Base-by-base conservation (phyloP, 352 stramenopile species). In the Pythium brassicae region DNA sequence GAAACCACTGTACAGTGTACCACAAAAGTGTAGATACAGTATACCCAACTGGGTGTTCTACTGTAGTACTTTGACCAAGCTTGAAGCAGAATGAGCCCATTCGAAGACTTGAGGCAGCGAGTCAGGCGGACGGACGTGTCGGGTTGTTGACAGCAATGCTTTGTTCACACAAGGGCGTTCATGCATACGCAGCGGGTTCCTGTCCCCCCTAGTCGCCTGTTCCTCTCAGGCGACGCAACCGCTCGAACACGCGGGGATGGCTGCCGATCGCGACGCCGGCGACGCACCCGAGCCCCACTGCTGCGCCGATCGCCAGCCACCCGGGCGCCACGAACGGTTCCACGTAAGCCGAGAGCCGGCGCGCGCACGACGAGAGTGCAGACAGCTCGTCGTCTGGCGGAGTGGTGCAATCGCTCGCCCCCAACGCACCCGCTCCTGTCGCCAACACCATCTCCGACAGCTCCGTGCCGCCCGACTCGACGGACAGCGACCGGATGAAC, bases 261-360 rank as follows among this genome's bases (percentile, higher is more conserved):
- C 53, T 57, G 47, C 26, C 43, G 29, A 64, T 62, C 39, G 20
- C 56, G 55, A 45, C 74, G 45, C 72, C 72, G 26, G 78, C 54
- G 35, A 67, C 50, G 40, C 72, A 78, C 7, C 72, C 72, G 27
- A 61, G 57, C 19, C 66, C 22, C 8, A 67, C 48, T 1, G 71
- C 71, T 1, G 63, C 55, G 15, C 69, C 66, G 10, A 81, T n/a
- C 5, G 49, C 20, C 40, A 63, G 12, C 71, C 69, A 76, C 47
- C 74, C 49, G 1, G 27, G 25, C 7, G 56, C 32, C 8, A 57
- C 43, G 49, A 42, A 46, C 20, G 56, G 32, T 40, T 56, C 40
- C 8, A 62, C 22, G 27, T 15, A 53, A 22, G 40, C 45, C 19
- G 25, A 20, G 5, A 61, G 1, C 0, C 15, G 32, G 25, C 15